Base-by-base conservation (phyloP, 176 grass and related monocot species). In the Guadua angustifolia region DNA sequence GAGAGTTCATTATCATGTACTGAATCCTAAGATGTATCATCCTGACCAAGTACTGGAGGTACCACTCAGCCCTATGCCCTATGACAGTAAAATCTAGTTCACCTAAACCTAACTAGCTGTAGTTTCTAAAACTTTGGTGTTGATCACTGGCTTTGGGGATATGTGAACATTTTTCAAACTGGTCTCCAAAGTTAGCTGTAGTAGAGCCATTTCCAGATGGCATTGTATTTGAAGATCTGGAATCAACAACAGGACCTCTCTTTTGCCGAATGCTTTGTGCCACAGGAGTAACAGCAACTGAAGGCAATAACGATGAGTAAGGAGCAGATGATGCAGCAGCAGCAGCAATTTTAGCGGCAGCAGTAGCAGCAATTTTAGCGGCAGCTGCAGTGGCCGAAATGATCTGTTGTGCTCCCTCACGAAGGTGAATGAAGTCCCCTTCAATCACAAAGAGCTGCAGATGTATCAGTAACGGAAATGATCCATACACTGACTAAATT, bases 381-480 rank as follows among this genome's bases (percentile, higher is more conserved):
- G 91, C 91, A 87, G 96, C 93, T 71, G 93, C 90, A 81, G 96
- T 95, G 52, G 96, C 96, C 51, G 96, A 95, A 80, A 99, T 94
- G 51, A 99, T 92, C 70, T 99, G 91, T 60, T 99, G 96, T 71
- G 96, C 96, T 52, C 96, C 96, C 83, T 95, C 96, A 33, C 93
- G 91, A 85, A 99, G 89, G 63, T 95, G 87, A 87, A 99, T 99
- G 21, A 92, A 92, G 71, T 99, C 96, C 65, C 93, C 96, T 84
- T 99, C 91, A 44, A 99, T 99, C 61, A 99, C 91, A 94, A 99
- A 99, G 82, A 99, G 87, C 96, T 99, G 79, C 75, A 88, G 26
- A 73, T 58, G 18, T 63, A 67, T 90, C 50, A 69, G 36, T 35
- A 59, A 57, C 10, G 36, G 2, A 39, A 79, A 49, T 43, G 21